phyloP scores from a whole-genome alignment of 2,329 filamentous ascomycete species.

The Alternaria sp. region DNA sequence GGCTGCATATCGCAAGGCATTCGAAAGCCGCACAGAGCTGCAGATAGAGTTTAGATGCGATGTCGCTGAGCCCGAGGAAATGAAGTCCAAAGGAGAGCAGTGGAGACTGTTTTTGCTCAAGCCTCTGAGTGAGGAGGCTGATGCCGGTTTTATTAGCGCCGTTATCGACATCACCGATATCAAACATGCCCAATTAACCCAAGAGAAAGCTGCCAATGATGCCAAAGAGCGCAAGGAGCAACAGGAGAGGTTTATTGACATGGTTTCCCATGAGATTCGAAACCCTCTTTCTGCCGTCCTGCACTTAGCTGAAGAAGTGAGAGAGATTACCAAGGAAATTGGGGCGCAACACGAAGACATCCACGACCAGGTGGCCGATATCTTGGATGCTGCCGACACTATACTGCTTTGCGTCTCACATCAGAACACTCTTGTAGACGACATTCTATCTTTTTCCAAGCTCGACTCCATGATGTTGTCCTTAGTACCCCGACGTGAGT shows the following conservation, averaged over 20 bases:
- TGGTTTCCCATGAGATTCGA: slow-evolving; percentile 52
- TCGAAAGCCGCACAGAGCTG: slow-evolving; percentile 46
- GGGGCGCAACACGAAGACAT: slow-evolving; percentile 20
- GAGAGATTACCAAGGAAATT: slow-evolving; percentile 39
- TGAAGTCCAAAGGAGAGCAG: slow-evolving; percentile 21
- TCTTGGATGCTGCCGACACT: slow-evolving; percentile 46
- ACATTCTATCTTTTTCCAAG: slow-evolving; percentile 56
- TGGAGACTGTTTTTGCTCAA: slow-evolving; percentile 54
- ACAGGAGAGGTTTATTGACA: slow-evolving; percentile 56
- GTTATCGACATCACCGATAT: slow-evolving; percentile 56
- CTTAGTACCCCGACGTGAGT: slow-evolving; percentile 40
- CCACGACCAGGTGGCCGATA: slow-evolving; percentile 32
- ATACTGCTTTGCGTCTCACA: slow-evolving; percentile 54
- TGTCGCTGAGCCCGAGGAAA: slow-evolving; percentile 36
- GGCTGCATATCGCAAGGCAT: slow-evolving; percentile 52
- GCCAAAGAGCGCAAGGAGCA: slow-evolving; percentile 54
- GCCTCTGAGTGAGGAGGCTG: slow-evolving; percentile 50
- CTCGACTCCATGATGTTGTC: slow-evolving; percentile 55
- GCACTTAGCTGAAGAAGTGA: slow-evolving; percentile 54
- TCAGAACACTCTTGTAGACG: slow-evolving; percentile 55
- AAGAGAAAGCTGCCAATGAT: slow-evolving; percentile 52
- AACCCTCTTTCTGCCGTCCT: slow-evolving; percentile 50
- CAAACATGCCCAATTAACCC: slow-evolving; percentile 51
- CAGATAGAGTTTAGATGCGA: slow-evolving; percentile 53
- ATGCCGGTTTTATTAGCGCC: slow-evolving; percentile 55